Conservation (phyloP, 78 protist species). For the Monosiga brevicollis region DNA sequence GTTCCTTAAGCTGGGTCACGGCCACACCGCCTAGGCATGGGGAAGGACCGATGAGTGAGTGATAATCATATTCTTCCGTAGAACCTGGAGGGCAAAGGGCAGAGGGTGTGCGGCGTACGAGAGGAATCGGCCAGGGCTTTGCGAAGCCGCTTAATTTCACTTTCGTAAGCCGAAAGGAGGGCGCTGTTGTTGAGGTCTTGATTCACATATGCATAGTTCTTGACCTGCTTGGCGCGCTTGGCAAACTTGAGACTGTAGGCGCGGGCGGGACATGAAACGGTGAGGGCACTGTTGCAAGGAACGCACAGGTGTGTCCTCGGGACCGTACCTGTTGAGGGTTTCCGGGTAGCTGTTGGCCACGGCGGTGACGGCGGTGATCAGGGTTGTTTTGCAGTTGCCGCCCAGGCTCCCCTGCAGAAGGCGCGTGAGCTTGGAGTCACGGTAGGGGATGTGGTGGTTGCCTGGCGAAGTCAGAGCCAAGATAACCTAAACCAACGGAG, state of each 20-base stretch:
- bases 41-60: no score
- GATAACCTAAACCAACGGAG: no score
- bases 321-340: not conserved
- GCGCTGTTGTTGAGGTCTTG: not conserved
- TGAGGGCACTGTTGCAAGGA: not conserved
- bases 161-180: not conserved
- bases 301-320: not conserved
- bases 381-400: conserved; percentile 50
- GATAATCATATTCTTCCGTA: no score
- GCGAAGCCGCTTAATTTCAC: not conserved
- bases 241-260: not conserved
- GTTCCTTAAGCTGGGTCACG: no score
- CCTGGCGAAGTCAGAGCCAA: conserved; percentile 1
- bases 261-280: not conserved
- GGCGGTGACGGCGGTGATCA: conserved; percentile 53
- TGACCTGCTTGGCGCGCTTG: conserved; percentile 4
- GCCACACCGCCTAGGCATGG: no score
- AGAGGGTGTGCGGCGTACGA: no score
- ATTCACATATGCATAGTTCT: not conserved
- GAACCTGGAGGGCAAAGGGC: no score
- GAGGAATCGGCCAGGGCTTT: no score
- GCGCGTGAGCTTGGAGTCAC: conserved; percentile 71
- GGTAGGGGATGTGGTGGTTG: conserved; percentile 45
- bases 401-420: conserved; percentile 42
- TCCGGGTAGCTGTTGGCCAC: conserved; percentile 25